phyloP scores from a whole-genome alignment of 257 asterid genomes.

The Verbascum thapsus region DNA sequence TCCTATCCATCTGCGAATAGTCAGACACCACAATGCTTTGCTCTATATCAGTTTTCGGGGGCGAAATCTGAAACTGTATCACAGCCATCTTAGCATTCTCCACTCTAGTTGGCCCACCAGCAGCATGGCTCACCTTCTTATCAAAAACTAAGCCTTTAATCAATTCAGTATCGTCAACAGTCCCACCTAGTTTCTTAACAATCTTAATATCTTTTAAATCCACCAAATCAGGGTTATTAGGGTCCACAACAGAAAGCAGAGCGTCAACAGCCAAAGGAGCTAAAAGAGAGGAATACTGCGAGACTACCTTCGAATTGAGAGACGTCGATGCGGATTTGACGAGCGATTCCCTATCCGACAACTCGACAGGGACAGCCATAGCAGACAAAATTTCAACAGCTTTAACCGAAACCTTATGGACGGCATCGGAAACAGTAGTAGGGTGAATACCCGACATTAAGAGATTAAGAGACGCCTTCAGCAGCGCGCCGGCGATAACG shows the following conservation, averaged over 20 bases:
- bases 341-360: slow-evolving; percentile 72
- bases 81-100: slow-evolving; percentile 95
- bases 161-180: slow-evolving; percentile 90
- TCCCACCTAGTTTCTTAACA: slow-evolving; percentile 93
- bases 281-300: slow-evolving; percentile 89
- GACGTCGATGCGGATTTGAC: slow-evolving; percentile 83
- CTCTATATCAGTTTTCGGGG: slow-evolving; percentile 97
- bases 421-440: slow-evolving; percentile 72
- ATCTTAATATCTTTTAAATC: slow-evolving; percentile 88
- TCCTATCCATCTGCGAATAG: slow-evolving; percentile 98
- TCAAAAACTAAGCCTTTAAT: slow-evolving; percentile 86
- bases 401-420: slow-evolving; percentile 69
- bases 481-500: slow-evolving; percentile 75
- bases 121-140: slow-evolving; percentile 96
- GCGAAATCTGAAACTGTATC: slow-evolving; percentile 93
- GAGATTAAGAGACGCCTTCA: slow-evolving; percentile 61
- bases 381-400: slow-evolving; percentile 80
- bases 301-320: slow-evolving; percentile 87
- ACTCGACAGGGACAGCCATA: slow-evolving; percentile 85
- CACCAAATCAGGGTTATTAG: slow-evolving; percentile 84
- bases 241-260: slow-evolving; percentile 90
- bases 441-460: slow-evolving; percentile 80
- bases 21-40: slow-evolving; percentile 97
- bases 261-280: slow-evolving; percentile 98
- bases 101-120: slow-evolving; percentile 85